Conservation (phyloP, 495 filamentous ascomycete genomes). For the Hypoxylon perforatum region DNA sequence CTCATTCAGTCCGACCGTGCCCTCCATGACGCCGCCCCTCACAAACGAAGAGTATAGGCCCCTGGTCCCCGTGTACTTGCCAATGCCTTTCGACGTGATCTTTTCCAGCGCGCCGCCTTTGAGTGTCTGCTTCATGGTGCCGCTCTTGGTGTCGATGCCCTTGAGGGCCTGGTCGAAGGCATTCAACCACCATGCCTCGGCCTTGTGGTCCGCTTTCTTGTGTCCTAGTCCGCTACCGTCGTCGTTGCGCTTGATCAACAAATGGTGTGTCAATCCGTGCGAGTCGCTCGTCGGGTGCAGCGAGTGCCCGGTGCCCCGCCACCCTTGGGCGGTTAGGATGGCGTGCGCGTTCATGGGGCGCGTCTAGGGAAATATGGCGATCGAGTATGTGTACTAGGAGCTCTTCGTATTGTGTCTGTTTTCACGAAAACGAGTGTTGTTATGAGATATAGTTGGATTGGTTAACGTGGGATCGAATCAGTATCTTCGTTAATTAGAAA, state of each 20-base stretch:
- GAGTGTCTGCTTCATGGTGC: constrained; percentile 60
- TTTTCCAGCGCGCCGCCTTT: constrained; percentile 64
- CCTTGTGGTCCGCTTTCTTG: constrained; percentile 70
- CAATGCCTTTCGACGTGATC: constrained; percentile 54
- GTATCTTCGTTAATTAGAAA: neutral
- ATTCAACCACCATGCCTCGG: constrained; percentile 82
- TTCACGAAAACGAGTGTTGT: neutral
- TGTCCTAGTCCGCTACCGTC: constrained; percentile 78
- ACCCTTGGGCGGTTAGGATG: constrained; percentile 79
- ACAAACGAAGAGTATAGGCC: constrained; percentile 88
- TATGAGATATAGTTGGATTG: constrained; percentile 5
- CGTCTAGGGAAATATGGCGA: neutral
- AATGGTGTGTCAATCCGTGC: constrained; percentile 73
- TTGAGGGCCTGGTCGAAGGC: constrained; percentile 84
- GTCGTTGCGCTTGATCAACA: constrained; percentile 74
- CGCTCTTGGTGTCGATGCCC: constrained; percentile 69
- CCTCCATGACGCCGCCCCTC: constrained; percentile 74
- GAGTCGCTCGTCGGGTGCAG: constrained; percentile 72
- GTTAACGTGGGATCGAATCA: constrained; percentile 3
- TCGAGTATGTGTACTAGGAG: neutral
- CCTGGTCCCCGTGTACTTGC: constrained; percentile 58
- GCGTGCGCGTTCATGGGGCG: constrained; percentile 71
- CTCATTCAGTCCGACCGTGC: constrained; percentile 63
- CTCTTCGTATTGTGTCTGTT: neutral
- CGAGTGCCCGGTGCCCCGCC: constrained; percentile 79